Evolutionary conservation across 768 basidiomycete genomes (phyloP), one percentile per base, ranked within the genome.

Genomic region (Crepidotus variabilis): DNA sequence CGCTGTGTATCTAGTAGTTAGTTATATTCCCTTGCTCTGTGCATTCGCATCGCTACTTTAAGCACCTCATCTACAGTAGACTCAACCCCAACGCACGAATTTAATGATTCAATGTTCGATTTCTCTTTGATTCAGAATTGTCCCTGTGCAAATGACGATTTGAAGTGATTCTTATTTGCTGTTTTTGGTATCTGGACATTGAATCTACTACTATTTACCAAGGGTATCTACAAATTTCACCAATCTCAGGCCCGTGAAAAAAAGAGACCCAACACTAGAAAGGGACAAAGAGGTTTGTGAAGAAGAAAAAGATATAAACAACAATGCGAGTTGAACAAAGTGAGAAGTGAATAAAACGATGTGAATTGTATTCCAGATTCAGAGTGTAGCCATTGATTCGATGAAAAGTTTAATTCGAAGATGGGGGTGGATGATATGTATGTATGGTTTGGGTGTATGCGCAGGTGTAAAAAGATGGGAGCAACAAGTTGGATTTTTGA

Each of bases 1-100:
- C 11, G 4, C 18, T 43, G 55, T 65, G 64, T 65, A 65, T 65
- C 62, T 60, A 63, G 54, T 65, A 62, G 61, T 51, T 43, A 43
- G 39, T 43, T 43, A 58, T 54, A 11, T 51, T 51, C 51, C 22
- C 54, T 48, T 34, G 20, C 28, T 46, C 39, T 60, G 49, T 55
- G n/a, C 39, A 28, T 21, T 51, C 59, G 50, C 51, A 50, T 57
- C 50, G 54, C 56, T 57, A 55, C 48, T 34, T 43, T 43, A 43
- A 14, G 39, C 39, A 43, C 18, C 11, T 43, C 39, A 11, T 16
- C 39, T 20, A 43, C 18, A 4, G 5, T 16, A 43, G 13, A 14
- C 18, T 16, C 39, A 43, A 43, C 14, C 18, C 39, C 39, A 43
- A 43, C 28, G 28, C 28, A 28, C 28, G 28, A 28, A 28, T 28